phyloP scores from a whole-genome alignment of 148 eudicot genomes.

The Simmondsia chinensis region DNA sequence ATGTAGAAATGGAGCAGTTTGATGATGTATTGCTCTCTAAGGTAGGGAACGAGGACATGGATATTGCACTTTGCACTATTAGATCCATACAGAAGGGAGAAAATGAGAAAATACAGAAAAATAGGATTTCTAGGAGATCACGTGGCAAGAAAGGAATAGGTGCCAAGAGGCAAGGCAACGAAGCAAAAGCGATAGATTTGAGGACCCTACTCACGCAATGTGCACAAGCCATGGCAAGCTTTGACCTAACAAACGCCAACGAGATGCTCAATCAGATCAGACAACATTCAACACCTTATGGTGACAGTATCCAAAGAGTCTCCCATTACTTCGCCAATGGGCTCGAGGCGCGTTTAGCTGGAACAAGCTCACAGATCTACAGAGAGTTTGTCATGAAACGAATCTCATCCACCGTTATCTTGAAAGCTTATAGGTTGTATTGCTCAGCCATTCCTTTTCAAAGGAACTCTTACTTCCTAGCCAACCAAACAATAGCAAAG shows the following conservation, averaged over 20 bases:
- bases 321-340: slow-evolving; percentile 59
- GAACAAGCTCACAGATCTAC: slow-evolving; percentile 38
- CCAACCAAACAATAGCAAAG: slow-evolving; percentile 40
- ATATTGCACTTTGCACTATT: slow-evolving; percentile 9
- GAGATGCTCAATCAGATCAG: slow-evolving; percentile 39
- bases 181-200: slow-evolving; percentile 41
- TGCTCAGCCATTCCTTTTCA: slow-evolving; percentile 49
- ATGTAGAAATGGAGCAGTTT: slow-evolving; percentile 27
- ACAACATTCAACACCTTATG: slow-evolving; percentile 46
- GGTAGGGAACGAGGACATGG: slow-evolving; percentile 15
- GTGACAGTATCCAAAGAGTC: slow-evolving; percentile 56
- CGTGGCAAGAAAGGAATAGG: slow-evolving; percentile 10
- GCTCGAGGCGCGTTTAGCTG: slow-evolving; percentile 56
- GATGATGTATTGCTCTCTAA: slow-evolving; percentile 23
- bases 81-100: slow-evolving; percentile 7
- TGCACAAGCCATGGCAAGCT: slow-evolving; percentile 54
- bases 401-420: slow-evolving; percentile 25
- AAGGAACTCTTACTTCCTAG: slow-evolving; percentile 33
- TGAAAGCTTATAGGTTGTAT: slow-evolving; percentile 34
- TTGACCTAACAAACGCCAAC: slow-evolving; percentile 26
- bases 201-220: slow-evolving; percentile 49
- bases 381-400: slow-evolving; percentile 10
- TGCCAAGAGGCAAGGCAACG: slow-evolving; percentile 26
- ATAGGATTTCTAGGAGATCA: slow-evolving; percentile 11
- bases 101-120: not conserved